Conservation (phyloP, 176 grass and related monocot genomes). For the Musa beccarii region DNA sequence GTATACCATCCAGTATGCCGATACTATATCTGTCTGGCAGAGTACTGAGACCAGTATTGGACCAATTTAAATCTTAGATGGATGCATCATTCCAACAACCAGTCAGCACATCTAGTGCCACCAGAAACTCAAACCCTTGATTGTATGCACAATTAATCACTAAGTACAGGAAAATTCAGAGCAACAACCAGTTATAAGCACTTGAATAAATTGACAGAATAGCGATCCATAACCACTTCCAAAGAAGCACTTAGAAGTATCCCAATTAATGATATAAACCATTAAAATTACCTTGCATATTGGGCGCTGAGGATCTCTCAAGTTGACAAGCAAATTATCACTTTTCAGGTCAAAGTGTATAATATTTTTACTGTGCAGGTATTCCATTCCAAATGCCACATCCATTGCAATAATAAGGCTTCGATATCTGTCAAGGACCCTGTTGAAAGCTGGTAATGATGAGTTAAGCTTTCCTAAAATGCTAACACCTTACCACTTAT, state of each 20-base stretch:
- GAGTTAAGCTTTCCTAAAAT: neutral
- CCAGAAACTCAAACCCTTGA: neutral
- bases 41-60: no score
- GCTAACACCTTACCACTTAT: no score
- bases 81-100: no score
- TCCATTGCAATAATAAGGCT: conserved; percentile 93
- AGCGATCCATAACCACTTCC: neutral
- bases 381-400: conserved; percentile 99
- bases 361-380: conserved; percentile 94
- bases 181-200: neutral
- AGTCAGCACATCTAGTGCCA: no score
- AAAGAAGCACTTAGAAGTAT: neutral
- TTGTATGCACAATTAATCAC: neutral
- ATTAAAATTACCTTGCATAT: conserved; percentile 78
- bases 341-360: conserved; percentile 98
- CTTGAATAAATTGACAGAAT: neutral
- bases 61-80: no score
- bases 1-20: no score
- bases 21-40: no score
- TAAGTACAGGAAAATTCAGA: neutral
- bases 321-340: conserved; percentile 98
- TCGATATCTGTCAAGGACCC: conserved; percentile 63
- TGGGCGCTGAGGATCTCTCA: conserved; percentile 91
- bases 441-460: conserved; percentile 18
- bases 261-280: no score